A percentile compares a stretch with the other conserved stretches of the same genome.
phyloP scores from a whole-genome alignment of 352 stramenopile genomes.

The Phytophthora capsici region DNA sequence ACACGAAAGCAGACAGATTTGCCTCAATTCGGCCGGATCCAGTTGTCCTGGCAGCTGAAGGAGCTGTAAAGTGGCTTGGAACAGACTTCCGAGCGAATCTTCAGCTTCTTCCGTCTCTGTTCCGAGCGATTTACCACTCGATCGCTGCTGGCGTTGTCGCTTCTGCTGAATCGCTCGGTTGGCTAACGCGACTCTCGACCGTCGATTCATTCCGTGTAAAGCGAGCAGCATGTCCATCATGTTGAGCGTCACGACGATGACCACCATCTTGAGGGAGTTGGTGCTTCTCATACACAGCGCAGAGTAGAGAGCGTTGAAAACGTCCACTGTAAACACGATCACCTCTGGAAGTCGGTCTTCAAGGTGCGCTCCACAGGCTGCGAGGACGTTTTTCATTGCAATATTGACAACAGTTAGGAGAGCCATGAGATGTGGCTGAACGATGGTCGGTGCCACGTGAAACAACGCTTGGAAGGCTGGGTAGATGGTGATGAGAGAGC shows the following conservation, averaged over 20 bases:
- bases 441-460: neutral
- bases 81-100: slow-evolving; percentile 31
- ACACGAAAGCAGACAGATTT: slow-evolving; percentile 42
- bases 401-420: slow-evolving; percentile 46
- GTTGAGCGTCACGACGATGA: slow-evolving; percentile 29
- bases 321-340: slow-evolving; percentile 45
- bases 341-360: slow-evolving; percentile 42
- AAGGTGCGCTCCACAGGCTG: slow-evolving; percentile 32
- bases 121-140: slow-evolving; percentile 3
- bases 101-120: neutral
- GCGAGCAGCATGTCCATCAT: slow-evolving; percentile 19
- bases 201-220: slow-evolving; percentile 32
- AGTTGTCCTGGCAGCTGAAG: slow-evolving; percentile 38
- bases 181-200: slow-evolving; percentile 16
- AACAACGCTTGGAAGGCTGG: slow-evolving; percentile 37
- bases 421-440: slow-evolving; percentile 28
- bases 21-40: slow-evolving; percentile 35
- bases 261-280: slow-evolving; percentile 36
- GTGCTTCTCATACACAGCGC: slow-evolving; percentile 38
- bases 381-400: slow-evolving; percentile 33
- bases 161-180: slow-evolving; percentile 20
- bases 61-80: slow-evolving; percentile 32
- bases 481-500: slow-evolving; percentile 35
- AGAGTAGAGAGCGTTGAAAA: slow-evolving; percentile 51
- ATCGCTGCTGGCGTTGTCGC: slow-evolving; percentile 6